phyloP scores from a whole-genome alignment of 2,329 filamentous ascomycete genomes.

The Paecilomyces sp. region DNA sequence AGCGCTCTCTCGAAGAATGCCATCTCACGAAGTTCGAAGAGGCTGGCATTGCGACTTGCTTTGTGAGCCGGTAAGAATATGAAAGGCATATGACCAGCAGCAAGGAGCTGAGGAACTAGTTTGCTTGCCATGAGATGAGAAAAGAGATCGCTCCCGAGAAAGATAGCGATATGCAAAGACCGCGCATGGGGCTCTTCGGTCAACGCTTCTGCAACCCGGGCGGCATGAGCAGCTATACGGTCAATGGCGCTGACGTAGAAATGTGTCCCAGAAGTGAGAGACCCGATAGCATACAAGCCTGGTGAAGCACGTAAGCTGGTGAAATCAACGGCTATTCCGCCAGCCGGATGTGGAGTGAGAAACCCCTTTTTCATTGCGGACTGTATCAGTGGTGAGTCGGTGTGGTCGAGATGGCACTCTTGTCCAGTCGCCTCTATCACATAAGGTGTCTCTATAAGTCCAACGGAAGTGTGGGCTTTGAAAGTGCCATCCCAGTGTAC shows the following conservation, averaged over 20 bases:
- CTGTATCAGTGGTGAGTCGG: constrained; percentile 4
- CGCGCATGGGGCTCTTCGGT: constrained; percentile 1
- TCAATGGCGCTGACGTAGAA: constrained; percentile 7
- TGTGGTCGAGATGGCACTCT: constrained; percentile 3
- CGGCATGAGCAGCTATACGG: constrained; percentile 5
- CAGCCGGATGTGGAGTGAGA: constrained; percentile 3
- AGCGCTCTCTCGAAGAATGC: constrained; percentile 5
- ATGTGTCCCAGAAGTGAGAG: constrained; percentile 5
- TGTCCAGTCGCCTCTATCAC: constrained; percentile 7
- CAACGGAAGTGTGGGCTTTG: constrained; percentile 1
- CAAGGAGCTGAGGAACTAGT: constrained; percentile 3
- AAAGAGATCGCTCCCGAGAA: constrained; percentile 4
- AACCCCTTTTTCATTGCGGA: constrained; percentile 4
- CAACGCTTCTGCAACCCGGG: constrained; percentile 6
- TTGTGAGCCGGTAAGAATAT: constrained; percentile 4
- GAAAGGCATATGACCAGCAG: constrained; percentile 7
- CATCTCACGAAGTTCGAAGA: constrained; percentile 2
- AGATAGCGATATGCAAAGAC: constrained; percentile 4
- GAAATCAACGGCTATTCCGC: constrained; percentile 6
- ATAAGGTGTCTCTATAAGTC: constrained; percentile 3
- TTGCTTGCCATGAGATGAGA: constrained; percentile 5
- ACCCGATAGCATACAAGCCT: constrained; percentile 4
- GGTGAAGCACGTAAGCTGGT: constrained; percentile 3
- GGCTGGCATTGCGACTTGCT: background rate
- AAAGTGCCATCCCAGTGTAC: constrained; percentile 4